These are phyloP conservation scores for Botrytis hyacinthi DNA, from an alignment of 2,329 filamentous ascomycete species.

Conservation along the genomic window DNA sequence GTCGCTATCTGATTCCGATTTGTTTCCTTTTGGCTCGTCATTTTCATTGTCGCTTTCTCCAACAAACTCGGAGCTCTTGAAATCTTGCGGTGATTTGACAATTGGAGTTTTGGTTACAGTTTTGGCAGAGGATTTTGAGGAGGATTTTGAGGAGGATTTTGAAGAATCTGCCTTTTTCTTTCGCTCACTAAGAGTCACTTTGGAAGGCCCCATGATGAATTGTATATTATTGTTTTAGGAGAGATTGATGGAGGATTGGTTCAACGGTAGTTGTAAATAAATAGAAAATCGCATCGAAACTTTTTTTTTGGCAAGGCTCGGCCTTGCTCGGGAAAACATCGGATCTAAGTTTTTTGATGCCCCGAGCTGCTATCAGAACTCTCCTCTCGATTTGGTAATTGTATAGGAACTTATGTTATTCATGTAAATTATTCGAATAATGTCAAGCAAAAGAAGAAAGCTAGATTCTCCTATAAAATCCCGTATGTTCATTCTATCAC, in stretches of 20 bases:
- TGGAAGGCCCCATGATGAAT: constrained; percentile 26
- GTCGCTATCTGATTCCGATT: constrained; percentile 30
- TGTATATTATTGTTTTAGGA: not conserved
- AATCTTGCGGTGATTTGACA: constrained; percentile 15
- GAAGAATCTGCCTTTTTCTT: constrained; percentile 27
- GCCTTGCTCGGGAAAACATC: constrained; percentile 19
- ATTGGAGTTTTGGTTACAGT: constrained; percentile 3
- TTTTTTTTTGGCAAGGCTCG: constrained; percentile 27
- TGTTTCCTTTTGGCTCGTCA: constrained; percentile 23
- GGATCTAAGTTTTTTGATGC: constrained; percentile 23
- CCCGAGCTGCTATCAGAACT: constrained; percentile 4
- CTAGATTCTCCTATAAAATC: constrained; percentile 40
- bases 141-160: constrained; percentile 24
- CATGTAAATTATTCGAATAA: not conserved
- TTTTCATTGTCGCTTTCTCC: constrained; percentile 36
- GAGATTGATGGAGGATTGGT: constrained; percentile 1
- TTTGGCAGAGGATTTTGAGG: constrained; percentile 19
- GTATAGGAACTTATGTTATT: not conserved
- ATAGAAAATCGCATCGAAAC: constrained; percentile 18
- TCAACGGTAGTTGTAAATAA: constrained; percentile 9
- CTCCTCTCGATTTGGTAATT: not conserved
- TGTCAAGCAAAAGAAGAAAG: constrained; percentile 43
- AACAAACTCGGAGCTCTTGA: constrained; percentile 36
- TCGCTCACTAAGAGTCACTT: constrained; percentile 25
- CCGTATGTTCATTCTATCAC: constrained; percentile 37